A percentile compares a stretch with the other conserved stretches of the same genome.
Conservation (phyloP, 352 stramenopile species). For the Pythium guiyangense region DNA sequence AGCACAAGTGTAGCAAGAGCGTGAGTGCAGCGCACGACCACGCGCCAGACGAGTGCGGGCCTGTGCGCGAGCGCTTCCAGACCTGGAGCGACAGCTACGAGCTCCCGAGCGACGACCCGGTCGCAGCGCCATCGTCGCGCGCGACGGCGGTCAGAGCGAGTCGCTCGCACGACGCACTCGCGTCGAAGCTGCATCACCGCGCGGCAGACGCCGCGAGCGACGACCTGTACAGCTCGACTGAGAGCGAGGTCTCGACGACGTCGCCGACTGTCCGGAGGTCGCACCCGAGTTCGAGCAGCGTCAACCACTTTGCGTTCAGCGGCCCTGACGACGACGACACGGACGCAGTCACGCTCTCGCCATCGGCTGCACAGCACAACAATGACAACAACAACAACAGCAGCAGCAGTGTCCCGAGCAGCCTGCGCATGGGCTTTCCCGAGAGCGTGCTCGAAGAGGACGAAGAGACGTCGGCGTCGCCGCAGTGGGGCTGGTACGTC, state of each 20-base stretch:
- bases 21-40: neutral
- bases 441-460: slow-evolving; percentile 23
- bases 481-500: slow-evolving; percentile 82
- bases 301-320: slow-evolving; percentile 12
- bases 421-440: slow-evolving; percentile 3
- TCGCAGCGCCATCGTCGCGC: neutral
- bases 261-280: slow-evolving; percentile 15
- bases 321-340: slow-evolving; percentile 27
- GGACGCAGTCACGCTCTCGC: neutral
- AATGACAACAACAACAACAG: no score
- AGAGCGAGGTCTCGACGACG: slow-evolving; percentile 54
- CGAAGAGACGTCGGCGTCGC: slow-evolving; percentile 41
- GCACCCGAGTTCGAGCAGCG: slow-evolving; percentile 6
- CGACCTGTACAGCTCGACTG: slow-evolving; percentile 58
- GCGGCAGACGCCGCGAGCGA: slow-evolving; percentile 23
- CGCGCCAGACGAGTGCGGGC: neutral
- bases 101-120: neutral
- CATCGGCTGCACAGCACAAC: neutral
- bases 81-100: slow-evolving; percentile 26
- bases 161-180: slow-evolving; percentile 5
- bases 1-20: no score
- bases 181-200: slow-evolving; percentile 15
- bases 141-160: neutral
- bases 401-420: neutral
- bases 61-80: slow-evolving; percentile 19